Base-by-base conservation (phyloP, 2,329 filamentous ascomycete species). In the Byssothecium circinans region DNA sequence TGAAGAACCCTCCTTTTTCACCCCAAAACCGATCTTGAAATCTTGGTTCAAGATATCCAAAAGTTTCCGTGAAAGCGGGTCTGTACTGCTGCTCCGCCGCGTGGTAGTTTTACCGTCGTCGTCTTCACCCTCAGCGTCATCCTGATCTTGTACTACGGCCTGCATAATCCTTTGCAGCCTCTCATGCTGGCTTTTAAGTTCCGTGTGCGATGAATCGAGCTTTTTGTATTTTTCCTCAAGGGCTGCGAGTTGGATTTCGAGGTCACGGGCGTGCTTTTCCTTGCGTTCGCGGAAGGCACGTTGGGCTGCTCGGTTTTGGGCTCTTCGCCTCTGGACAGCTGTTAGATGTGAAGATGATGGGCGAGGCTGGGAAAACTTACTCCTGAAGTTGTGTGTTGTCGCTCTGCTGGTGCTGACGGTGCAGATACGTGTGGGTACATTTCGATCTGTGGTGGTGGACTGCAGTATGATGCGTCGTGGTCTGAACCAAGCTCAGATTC, bases 191-290 rank as follows among this genome's bases (percentile, higher is more conserved):
- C 57, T 58, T 32, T 60, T 67, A 19, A 74, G 67, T 42, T 73
- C 69, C 0, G 57, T 68, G 60, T 84, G 83, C 4, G 80, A 81
- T 42, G 76, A 74, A 52, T 77, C 76, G 43, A 85, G 76, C 27
- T 75, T 74, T 49, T 78, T 78, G 63, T 84, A 81, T 56, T 78
- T 80, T 19, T 79, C 75, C 52, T 78, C 77, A 41, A 82, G 70
- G 15, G 80, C 76, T 38, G 68, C 68, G 25, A 86, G 76, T 41
- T 82, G 76, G 29, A 74, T 63, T 64, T 86, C 83, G 17, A 86
- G 77, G 56, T 86, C 83, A 51, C 80, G 79, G 59, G 85, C 84
- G 52, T 84, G 79, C 64, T 85, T 82, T 60, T 86, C 81, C 59
- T 84, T 85, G 43, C 82, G 76, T 62, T 85, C 81, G 39, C 81